A percentile compares a stretch with the other conserved stretches of the same genome.
Conservation (phyloP, 2,329 filamentous ascomycete genomes). For the Exophiala phaeomuriformis region DNA sequence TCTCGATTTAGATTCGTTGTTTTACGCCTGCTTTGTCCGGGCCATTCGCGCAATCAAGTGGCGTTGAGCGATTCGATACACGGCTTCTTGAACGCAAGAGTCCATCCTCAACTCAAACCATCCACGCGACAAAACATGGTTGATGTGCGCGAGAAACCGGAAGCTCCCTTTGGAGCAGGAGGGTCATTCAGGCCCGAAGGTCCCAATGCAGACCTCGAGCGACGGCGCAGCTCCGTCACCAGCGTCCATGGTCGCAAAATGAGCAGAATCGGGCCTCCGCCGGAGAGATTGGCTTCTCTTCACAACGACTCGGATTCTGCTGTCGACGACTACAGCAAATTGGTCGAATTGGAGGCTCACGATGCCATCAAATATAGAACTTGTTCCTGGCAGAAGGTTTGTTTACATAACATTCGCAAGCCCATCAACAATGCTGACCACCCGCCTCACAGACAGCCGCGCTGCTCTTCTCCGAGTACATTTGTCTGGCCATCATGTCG, state of each 20-base stretch:
- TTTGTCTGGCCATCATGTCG: conserved; percentile 88
- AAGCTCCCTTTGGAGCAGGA: conserved; percentile 11
- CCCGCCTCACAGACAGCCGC: conserved; percentile 60
- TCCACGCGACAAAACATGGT: conserved; percentile 14
- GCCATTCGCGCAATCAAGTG: conserved; percentile 27
- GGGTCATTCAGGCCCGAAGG: conserved; percentile 7
- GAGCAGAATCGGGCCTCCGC: conserved; percentile 27
- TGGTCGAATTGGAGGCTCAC: conserved; percentile 65
- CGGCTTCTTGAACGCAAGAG: not conserved
- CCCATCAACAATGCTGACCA: not conserved
- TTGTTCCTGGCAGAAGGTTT: conserved; percentile 83
- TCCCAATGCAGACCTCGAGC: conserved; percentile 15
- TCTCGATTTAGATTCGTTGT: conserved; percentile 20
- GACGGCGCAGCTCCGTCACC: conserved; percentile 14
- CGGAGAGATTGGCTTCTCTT: conserved; percentile 19
- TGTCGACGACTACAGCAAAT: conserved; percentile 45
- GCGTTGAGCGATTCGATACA: conserved; percentile 19
- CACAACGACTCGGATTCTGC: conserved; percentile 26
- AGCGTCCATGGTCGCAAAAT: conserved; percentile 22
- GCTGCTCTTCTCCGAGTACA: conserved; percentile 89
- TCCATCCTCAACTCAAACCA: not conserved
- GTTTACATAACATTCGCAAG: not conserved
- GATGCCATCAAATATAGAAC: conserved; percentile 85
- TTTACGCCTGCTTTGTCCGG: conserved; percentile 27
- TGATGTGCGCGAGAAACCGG: conserved; percentile 14